These are phyloP conservation scores for Syzygium malaccense DNA, from an alignment of 441 rosid species.

Conservation along the genomic window DNA sequence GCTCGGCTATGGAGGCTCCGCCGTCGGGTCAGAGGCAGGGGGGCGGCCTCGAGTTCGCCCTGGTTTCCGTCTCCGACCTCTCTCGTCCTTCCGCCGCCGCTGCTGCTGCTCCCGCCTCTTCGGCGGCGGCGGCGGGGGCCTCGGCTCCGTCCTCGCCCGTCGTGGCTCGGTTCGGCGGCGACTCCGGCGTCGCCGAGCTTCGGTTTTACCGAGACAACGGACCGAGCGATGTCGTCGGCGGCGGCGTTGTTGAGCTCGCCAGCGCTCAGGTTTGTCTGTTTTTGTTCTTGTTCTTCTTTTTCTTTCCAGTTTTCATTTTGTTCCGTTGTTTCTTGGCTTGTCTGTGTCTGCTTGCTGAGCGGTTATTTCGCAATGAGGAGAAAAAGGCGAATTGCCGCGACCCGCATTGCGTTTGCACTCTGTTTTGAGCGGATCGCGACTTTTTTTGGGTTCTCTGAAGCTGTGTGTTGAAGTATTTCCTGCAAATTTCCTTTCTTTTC, in stretches of 20 bases:
- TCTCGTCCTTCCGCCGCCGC: slow-evolving; percentile 21
- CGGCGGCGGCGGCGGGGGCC: slow-evolving; percentile 5
- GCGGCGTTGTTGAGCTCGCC: slow-evolving; percentile 26
- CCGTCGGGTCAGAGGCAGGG: slow-evolving; percentile 20
- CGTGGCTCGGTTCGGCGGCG: slow-evolving; percentile 41
- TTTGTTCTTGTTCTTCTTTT: neutral
- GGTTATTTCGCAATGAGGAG: neutral
- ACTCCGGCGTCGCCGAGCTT: slow-evolving; percentile 37
- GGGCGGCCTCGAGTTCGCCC: slow-evolving; percentile 31
- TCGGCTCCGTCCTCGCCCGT: neutral
- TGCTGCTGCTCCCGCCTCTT: slow-evolving; percentile 10
- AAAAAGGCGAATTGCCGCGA: neutral
- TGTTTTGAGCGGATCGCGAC: neutral
- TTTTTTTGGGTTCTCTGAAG: neutral
- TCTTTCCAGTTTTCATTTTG: neutral
- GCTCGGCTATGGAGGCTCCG: slow-evolving; percentile 18
- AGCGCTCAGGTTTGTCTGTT: slow-evolving; percentile 41
- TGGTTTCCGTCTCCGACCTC: slow-evolving; percentile 50
- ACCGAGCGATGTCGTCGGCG: slow-evolving; percentile 11
- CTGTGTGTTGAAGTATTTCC: neutral
- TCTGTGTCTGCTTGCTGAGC: neutral
- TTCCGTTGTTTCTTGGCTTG: neutral
- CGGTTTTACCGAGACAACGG: slow-evolving; percentile 39
- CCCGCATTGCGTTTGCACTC: neutral
- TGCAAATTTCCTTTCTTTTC: neutral